Conservation (phyloP, 1,284 basidiomycete genomes). For the Tetrapyrgos nigripes region DNA sequence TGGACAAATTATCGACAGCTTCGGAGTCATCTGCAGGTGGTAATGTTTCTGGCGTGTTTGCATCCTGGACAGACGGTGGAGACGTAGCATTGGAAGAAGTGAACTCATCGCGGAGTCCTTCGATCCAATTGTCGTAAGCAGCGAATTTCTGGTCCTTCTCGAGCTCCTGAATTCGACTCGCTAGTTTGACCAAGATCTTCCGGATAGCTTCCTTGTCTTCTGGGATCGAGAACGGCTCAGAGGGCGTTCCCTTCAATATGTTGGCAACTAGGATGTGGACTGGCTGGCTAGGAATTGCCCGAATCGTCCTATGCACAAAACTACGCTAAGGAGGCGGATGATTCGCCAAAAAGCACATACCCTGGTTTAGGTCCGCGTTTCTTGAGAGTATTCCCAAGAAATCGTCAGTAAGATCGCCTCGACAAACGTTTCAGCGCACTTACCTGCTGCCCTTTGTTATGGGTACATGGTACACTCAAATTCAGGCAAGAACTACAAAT, state of each 20-base stretch:
- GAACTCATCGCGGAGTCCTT: not conserved
- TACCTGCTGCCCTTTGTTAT: not conserved
- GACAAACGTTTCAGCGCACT: too few species aligned
- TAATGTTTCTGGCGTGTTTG: not conserved
- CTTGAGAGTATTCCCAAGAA: too few species aligned
- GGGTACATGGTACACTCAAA: not conserved
- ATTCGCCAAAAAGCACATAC: too few species aligned
- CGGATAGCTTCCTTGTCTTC: constrained; percentile 13
- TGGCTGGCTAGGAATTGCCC: not conserved
- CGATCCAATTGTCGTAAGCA: not conserved
- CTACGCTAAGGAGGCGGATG: too few species aligned
- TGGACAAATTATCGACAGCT: not conserved
- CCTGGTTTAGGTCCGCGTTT: too few species aligned
- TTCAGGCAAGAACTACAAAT: not conserved
- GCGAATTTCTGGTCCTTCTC: constrained; percentile 19
- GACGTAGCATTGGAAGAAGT: not conserved
- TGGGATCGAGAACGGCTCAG: constrained; percentile 16
- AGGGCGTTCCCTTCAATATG: constrained; percentile 17
- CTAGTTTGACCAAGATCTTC: constrained; percentile 18
- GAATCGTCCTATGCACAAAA: not conserved
- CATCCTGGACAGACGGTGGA: not conserved
- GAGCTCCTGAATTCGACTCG: constrained; percentile 17
- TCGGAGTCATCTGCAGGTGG: not conserved
- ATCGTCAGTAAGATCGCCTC: too few species aligned
- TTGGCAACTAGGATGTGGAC: constrained; percentile 14